A percentile compares a stretch with the other conserved stretches of the same genome.
phyloP scores from a whole-genome alignment of 1,284 basidiomycete genomes.

The Trichosporon inkin region DNA sequence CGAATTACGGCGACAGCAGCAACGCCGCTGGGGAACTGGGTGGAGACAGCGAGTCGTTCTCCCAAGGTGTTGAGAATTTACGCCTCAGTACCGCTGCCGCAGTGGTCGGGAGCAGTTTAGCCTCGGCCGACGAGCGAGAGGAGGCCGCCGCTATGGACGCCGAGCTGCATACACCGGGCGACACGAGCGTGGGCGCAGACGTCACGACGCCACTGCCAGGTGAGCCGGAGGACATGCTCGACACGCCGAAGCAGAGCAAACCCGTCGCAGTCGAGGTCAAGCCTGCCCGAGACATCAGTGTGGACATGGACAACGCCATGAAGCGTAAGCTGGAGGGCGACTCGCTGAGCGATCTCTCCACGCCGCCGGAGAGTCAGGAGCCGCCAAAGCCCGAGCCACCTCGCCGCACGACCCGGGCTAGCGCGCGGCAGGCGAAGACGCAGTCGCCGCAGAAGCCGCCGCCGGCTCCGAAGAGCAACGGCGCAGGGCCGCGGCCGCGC shows the following conservation, averaged over 20 bases:
- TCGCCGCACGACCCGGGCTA: not conserved
- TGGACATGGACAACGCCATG: not conserved
- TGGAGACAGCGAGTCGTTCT: conserved; percentile 32
- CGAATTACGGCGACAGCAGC: conserved; percentile 33
- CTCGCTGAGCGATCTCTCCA: not conserved
- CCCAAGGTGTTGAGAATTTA: conserved; percentile 41
- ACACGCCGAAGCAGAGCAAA: not conserved
- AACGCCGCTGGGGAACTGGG: not conserved
- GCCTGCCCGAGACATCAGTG: not conserved
- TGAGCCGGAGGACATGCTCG: not conserved
- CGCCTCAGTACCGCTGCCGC: conserved; percentile 20
- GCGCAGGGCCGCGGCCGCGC: not conserved
- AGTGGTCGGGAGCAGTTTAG: not conserved
- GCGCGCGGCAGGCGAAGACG: not conserved
- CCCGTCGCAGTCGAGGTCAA: no score
- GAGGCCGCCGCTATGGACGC: not conserved
- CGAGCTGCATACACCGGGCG: not conserved
- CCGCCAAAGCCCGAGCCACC: not conserved
- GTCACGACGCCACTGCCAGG: not conserved
- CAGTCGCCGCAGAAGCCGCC: not conserved
- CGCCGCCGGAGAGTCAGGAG: not conserved
- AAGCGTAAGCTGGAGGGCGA: conserved; percentile 4
- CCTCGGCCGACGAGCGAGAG: conserved; percentile 1
- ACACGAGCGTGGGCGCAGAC: not conserved
- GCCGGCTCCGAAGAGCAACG: not conserved